Evolutionary conservation across 2,329 filamentous ascomycete species (phyloP).

Genomic region (Paracorniculantispora psalliotae): DNA sequence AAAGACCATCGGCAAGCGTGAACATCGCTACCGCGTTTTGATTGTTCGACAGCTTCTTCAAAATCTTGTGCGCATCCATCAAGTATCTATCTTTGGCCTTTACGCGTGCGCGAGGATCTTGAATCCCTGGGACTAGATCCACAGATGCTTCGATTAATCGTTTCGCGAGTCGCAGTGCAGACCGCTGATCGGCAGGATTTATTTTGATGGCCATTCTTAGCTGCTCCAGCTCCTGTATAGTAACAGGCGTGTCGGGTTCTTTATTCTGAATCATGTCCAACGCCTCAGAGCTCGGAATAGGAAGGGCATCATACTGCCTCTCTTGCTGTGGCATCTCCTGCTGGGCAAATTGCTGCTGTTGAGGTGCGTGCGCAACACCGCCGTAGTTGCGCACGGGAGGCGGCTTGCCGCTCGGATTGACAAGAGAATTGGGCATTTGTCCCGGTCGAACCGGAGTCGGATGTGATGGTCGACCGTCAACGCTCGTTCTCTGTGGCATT

Average conservation of each 20-base stretch:
- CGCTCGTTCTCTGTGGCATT: slow-evolving; percentile 26
- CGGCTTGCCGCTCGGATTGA: slow-evolving; percentile 52
- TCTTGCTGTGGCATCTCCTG: slow-evolving; percentile 28
- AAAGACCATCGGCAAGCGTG: slow-evolving; percentile 83
- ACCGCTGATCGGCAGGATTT: slow-evolving; percentile 67
- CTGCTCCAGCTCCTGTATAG: slow-evolving; percentile 69
- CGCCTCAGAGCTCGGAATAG: slow-evolving; percentile 14
- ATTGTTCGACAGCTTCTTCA: slow-evolving; percentile 76
- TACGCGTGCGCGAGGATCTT: slow-evolving; percentile 66
- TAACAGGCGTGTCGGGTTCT: slow-evolving; percentile 48
- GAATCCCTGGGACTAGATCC: slow-evolving; percentile 59
- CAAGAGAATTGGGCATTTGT: slow-evolving; percentile 53
- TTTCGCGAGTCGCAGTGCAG: slow-evolving; percentile 71
- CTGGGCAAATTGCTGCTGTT: slow-evolving; percentile 26
- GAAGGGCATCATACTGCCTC: slow-evolving; percentile 18
- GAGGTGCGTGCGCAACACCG: slow-evolving; percentile 32
- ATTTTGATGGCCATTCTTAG: slow-evolving; percentile 64
- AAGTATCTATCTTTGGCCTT: slow-evolving; percentile 80
- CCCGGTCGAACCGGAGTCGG: slow-evolving; percentile 60
- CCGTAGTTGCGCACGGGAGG: slow-evolving; percentile 54
- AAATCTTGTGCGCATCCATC: slow-evolving; percentile 78
- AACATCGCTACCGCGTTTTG: slow-evolving; percentile 88
- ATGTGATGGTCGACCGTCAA: slow-evolving; percentile 52
- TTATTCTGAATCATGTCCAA: slow-evolving; percentile 12
- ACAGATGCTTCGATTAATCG: slow-evolving; percentile 80